These are phyloP conservation scores for Strobilomyces confusus DNA, from an alignment of 768 basidiomycete species.

Conservation along the genomic window DNA sequence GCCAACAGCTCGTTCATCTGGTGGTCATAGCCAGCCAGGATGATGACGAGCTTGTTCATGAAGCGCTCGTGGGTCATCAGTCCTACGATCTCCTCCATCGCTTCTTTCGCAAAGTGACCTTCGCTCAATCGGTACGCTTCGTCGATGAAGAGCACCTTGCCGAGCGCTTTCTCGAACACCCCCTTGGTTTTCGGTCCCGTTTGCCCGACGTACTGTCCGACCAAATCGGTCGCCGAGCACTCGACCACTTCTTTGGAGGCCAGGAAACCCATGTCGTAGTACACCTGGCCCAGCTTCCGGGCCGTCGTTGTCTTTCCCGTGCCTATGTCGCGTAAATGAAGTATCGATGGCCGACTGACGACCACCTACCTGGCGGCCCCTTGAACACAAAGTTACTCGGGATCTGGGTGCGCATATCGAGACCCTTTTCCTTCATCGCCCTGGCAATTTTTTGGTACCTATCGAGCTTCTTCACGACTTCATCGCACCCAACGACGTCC, in stretches of 20 bases:
- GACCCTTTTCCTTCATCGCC: constrained; percentile 38
- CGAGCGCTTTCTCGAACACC: constrained; percentile 61
- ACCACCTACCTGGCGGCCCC: constrained; percentile 58
- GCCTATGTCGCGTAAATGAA: constrained; percentile 34
- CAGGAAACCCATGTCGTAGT: constrained; percentile 63
- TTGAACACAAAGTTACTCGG: constrained; percentile 69
- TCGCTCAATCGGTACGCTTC: constrained; percentile 65
- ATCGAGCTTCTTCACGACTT: constrained; percentile 45
- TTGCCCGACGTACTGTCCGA: constrained; percentile 68
- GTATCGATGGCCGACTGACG: background rate
- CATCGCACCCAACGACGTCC: constrained; percentile 60
- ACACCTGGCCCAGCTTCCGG: constrained; percentile 60
- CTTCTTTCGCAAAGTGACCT: constrained; percentile 67
- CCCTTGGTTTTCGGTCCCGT: constrained; percentile 66
- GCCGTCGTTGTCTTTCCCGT: constrained; percentile 65
- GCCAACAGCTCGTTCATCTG: constrained; percentile 61
- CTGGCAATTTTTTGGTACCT: constrained; percentile 51
- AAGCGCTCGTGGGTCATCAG: constrained; percentile 57
- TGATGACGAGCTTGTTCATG: constrained; percentile 59
- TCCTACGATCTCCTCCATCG: constrained; percentile 70
- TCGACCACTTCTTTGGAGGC: constrained; percentile 51
- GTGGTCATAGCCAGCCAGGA: constrained; percentile 67
- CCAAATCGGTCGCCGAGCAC: constrained; percentile 67
- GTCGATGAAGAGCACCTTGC: constrained; percentile 68
- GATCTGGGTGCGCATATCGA: constrained; percentile 47